Evolutionary conservation across 1,284 basidiomycete species (phyloP).

Genomic region (Puccinia horiana): DNA sequence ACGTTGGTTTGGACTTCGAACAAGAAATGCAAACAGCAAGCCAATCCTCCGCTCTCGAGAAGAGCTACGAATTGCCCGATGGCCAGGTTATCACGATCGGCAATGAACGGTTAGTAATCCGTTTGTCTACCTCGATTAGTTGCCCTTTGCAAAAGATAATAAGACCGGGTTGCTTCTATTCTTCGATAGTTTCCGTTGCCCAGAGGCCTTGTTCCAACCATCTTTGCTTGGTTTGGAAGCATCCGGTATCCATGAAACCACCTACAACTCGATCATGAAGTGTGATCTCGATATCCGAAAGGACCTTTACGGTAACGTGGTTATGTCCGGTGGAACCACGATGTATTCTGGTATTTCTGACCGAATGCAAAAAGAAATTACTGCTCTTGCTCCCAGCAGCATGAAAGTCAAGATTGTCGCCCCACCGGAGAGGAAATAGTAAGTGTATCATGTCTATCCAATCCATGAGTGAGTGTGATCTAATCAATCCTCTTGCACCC

Average conservation of each 20-base stretch:
- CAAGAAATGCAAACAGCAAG: conserved; percentile 91
- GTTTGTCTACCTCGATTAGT: neutral
- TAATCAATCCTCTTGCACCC: neutral
- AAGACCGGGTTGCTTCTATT: neutral
- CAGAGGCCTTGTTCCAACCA: conserved; percentile 96
- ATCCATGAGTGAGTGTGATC: neutral
- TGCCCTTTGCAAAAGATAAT: neutral
- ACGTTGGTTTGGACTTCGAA: conserved; percentile 94
- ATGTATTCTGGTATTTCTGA: conserved; percentile 97
- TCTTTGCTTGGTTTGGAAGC: conserved; percentile 88
- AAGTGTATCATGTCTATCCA: conserved; percentile 14
- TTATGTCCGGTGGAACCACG: conserved; percentile 91
- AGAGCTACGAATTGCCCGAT: conserved; percentile 93
- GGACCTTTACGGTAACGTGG: conserved; percentile 89
- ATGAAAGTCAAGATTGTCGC: conserved; percentile 92
- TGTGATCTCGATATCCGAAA: conserved; percentile 69
- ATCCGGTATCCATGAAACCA: conserved; percentile 91
- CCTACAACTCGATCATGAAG: conserved; percentile 82
- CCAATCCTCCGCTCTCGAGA: conserved; percentile 87
- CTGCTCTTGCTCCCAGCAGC: conserved; percentile 72
- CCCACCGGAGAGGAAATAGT: conserved; percentile 78
- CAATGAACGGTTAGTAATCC: conserved; percentile 72
- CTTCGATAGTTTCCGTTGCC: conserved; percentile 77
- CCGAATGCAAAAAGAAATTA: conserved; percentile 97
- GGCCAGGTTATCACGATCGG: conserved; percentile 96